phyloP scores from a whole-genome alignment of 129 eudicot species.

The Pittosporum tobira region DNA sequence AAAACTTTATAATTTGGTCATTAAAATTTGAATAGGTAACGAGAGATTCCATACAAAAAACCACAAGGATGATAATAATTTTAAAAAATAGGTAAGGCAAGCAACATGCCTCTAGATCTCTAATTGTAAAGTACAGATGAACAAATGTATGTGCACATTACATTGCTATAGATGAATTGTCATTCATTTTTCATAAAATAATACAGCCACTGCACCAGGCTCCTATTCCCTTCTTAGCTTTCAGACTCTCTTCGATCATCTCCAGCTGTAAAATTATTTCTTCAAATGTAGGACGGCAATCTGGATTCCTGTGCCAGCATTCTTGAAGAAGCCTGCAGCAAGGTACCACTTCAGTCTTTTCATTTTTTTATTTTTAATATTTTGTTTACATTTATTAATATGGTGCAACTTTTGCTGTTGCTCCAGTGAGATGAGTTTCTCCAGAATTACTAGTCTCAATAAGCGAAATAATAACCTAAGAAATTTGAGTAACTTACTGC shows the following conservation, averaged over 20 bases:
- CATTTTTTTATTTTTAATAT: too few species aligned
- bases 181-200: conserved; percentile 11
- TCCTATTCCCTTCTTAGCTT: conserved; percentile 6
- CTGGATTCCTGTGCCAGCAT: conserved; percentile 41
- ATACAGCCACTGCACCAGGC: conserved; percentile 22
- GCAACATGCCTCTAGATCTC: not conserved
- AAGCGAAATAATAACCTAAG: not conserved
- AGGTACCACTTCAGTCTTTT: too few species aligned
- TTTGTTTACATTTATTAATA: too few species aligned
- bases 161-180: too few species aligned
- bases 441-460: too few species aligned
- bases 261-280: conserved; percentile 30
- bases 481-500: conserved; percentile 24
- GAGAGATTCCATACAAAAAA: not conserved
- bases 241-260: conserved; percentile 14
- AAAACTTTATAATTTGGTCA: not conserved
- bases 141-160: not conserved
- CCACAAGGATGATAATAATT: not conserved
- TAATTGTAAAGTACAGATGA: not conserved
- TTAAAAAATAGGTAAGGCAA: not conserved
- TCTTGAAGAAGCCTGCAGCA: conserved; percentile 37
- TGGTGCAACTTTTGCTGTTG: too few species aligned
- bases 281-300: conserved; percentile 28
- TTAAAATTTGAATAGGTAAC: not conserved
- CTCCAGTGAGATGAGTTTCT: too few species aligned